Base-by-base conservation (phyloP, 2,329 filamentous ascomycete species). In the Pseudogymnoascus sp. region DNA sequence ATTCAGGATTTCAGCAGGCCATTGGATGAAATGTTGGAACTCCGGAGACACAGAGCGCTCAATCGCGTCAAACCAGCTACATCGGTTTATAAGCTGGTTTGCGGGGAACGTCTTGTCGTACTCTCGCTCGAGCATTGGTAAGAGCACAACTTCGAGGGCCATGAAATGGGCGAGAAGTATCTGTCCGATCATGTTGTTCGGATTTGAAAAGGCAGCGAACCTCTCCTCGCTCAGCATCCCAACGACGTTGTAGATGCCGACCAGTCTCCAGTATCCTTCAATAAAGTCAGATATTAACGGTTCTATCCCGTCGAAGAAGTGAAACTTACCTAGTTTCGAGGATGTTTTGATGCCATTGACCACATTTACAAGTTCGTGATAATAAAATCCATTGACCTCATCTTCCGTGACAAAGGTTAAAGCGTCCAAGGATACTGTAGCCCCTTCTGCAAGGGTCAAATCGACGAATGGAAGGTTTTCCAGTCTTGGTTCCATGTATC, bases 91-190 rank as follows among this genome's bases (percentile, higher is more conserved):
- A 22, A 65, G 12, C 2, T 62, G 59, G 7, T 61, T 61, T 4
- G 36, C 43, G n/a, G 54, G 36, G 3, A 37, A 33, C n/a, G 61
- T 58, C 2, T 70, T 65, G 0, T 69, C 68, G 62, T 65, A 71
- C 50, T 72, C 71, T 7, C 68, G 66, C 25, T 67, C 64, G 2
- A 71, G 63, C 5, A 79, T 74, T 0, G 76, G 77, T 4, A 72
- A 71, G 61, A 81, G 71, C 5, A 79, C 68, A 1, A 77, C 70
- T 59, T 80, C 76, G 0, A 79, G 65, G 1, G 75, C 73, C n/a
- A 80, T 72, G 65, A 78, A 79, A 65, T 80, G 77, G 6, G 75
- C 71, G 4, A 80, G 71, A 4, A 81, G 67, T 3, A 79, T 73
- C 28, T 75, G 76, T 1, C 76, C 72, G 3, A 76, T 64, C 47